Conservation (phyloP, 306 rosid genomes). For the Vicia villosa region DNA sequence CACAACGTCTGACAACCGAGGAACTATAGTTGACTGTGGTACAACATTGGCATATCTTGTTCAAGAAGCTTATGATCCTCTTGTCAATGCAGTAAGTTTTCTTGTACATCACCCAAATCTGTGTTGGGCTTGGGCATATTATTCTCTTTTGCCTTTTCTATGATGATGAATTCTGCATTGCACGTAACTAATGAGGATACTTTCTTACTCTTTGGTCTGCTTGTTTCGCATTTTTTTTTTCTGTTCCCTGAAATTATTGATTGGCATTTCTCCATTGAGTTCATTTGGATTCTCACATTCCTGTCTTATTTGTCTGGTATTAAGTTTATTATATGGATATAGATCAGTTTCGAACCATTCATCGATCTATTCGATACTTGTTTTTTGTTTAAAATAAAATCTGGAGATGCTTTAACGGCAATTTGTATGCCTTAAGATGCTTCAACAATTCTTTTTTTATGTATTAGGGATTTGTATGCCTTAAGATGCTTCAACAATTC, state of each 20-base stretch:
- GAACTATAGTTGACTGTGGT: constrained; percentile 90
- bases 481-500: constrained; percentile 23
- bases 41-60: constrained; percentile 90
- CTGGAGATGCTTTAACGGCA: constrained; percentile 30
- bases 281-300: constrained; percentile 29
- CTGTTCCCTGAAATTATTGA: background rate
- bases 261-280: constrained; percentile 8
- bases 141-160: constrained; percentile 26
- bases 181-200: background rate
- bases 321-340: constrained; percentile 1
- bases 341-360: background rate
- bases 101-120: background rate
- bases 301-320: constrained; percentile 23
- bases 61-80: constrained; percentile 86
- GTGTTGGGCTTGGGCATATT: constrained; percentile 16
- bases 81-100: constrained; percentile 74
- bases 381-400: constrained; percentile 9
- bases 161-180: constrained; percentile 6
- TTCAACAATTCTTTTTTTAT: too few relatives aligned
- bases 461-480: constrained; percentile 1
- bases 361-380: background rate
- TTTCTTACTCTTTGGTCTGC: background rate
- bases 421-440: constrained; percentile 9
- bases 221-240: background rate
- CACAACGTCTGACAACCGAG: constrained; percentile 65